Base-by-base conservation (phyloP, 1,139 yeast species). In the Candida freyschussii region DNA sequence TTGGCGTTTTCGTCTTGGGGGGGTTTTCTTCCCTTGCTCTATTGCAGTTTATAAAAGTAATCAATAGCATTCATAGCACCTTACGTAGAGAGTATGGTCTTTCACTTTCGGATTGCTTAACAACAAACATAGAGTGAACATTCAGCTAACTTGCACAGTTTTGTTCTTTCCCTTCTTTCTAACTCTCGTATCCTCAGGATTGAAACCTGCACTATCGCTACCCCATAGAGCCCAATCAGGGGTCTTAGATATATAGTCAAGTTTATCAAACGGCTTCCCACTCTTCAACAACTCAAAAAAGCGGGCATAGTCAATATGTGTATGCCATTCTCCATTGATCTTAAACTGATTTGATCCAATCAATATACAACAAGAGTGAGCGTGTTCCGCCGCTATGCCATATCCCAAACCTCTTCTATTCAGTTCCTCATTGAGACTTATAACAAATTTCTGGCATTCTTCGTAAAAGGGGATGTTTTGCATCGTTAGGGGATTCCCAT, bases 191-290 rank as follows among this genome's bases (percentile, higher is more conserved):
- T 87, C 96, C 6, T 69, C 83, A 1, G 97, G 97, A 47, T 80
- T 85, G 63, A 87, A 87, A 0, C 97, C 97, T 9, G 89, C 95
- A 47, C 77, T 75, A 9, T 72, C 71, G 16, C 91, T 75, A 2
- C 95, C 96, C 74, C 86, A 87, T 35, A 78, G 69, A 0, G 96
- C 96, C 95, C 95, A 87, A 26, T 69, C 76, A 0, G 95, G 96
- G 1, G 96, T 86, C 45, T 79, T 80, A 13, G 77, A 68, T 18
- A 80, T 66, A 55, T 87, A 87, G 50, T 87, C 96, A 69, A 84
- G 62, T 38, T 86, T 93, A 13, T 71, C 76, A 55, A 87, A 87
- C 11, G 70, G 71, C 37, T 66, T 57, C 2, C 85, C 86, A 24
- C 74, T 63, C 44, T 74, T 75, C 36, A 85, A 65, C 36, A 87